Conservation (phyloP, 176 grass and related monocot species). For the Elymus sibiricus region DNA sequence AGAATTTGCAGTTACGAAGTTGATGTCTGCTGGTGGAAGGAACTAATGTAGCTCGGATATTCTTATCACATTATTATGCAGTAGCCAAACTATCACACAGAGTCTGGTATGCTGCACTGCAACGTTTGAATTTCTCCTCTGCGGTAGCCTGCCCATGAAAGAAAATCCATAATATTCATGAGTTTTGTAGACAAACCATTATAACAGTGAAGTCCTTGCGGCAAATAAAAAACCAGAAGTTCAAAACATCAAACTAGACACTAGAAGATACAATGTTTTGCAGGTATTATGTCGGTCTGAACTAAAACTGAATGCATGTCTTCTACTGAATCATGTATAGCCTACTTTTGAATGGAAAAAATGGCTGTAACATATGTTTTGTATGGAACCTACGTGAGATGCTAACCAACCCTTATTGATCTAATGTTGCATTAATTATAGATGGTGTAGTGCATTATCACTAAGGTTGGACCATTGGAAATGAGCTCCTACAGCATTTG, state of each 20-base stretch:
- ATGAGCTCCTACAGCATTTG: not conserved
- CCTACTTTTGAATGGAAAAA: not conserved
- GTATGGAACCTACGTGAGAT: constrained; percentile 3
- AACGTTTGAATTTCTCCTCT: constrained; percentile 94
- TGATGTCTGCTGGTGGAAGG: constrained; percentile 7
- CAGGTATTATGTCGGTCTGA: not conserved
- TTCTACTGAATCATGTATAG: not conserved
- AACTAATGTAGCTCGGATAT: constrained; percentile 14
- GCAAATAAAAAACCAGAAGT: not conserved
- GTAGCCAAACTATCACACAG: constrained; percentile 59
- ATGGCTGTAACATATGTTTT: not conserved
- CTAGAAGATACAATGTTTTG: not conserved
- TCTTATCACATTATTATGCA: constrained; percentile 18
- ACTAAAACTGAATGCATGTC: not conserved
- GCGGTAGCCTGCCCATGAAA: constrained; percentile 57
- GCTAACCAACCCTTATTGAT: not conserved
- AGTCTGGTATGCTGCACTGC: constrained; percentile 84
- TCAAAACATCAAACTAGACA: constrained; percentile 27
- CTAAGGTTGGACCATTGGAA: not conserved
- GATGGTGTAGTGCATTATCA: not conserved
- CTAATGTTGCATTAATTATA: constrained; percentile 17
- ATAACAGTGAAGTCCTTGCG: not conserved
- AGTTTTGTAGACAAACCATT: constrained; percentile 1
- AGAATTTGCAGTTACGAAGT: not conserved
- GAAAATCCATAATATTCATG: not conserved